Conservation (phyloP, 1,284 basidiomycete genomes). For the Volvariella surrecta region DNA sequence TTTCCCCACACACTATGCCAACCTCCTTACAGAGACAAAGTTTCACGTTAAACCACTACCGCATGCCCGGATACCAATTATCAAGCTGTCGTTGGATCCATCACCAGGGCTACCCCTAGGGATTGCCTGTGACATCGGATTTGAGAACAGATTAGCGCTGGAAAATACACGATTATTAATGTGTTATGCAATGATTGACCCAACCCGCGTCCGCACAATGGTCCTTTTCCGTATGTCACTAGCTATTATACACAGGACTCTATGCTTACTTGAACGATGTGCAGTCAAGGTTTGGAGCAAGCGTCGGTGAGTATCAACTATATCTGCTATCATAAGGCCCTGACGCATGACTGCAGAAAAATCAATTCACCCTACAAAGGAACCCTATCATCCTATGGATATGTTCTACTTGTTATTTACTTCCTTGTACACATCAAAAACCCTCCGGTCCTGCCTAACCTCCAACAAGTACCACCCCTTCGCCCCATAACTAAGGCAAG, state of each 20-base stretch:
- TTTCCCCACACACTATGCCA: conserved; percentile 5
- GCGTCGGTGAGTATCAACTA: conserved; percentile 58
- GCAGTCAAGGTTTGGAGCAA: conserved; percentile 99
- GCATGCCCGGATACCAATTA: conserved; percentile 96
- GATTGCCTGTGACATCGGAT: conserved; percentile 97
- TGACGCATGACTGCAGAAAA: conserved; percentile 47
- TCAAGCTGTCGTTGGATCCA: conserved; percentile 91
- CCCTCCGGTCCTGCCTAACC: conserved; percentile 86
- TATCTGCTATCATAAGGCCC: not conserved
- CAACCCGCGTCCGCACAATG: conserved; percentile 86
- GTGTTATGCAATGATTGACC: conserved; percentile 97
- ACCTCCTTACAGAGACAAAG: conserved; percentile 69
- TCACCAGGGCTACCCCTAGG: conserved; percentile 85
- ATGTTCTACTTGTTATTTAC: conserved; percentile 95
- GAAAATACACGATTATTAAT: conserved; percentile 95
- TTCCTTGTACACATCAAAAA: conserved; percentile 97
- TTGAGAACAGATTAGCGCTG: conserved; percentile 93
- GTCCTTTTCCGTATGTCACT: conserved; percentile 84
- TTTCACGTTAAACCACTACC: conserved; percentile 96
- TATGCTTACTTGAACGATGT: conserved; percentile 6
- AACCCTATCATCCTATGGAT: conserved; percentile 95
- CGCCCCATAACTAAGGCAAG: conserved; percentile 68
- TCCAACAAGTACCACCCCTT: conserved; percentile 83
- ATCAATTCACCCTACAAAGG: conserved; percentile 98
- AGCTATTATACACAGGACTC: no score